These are phyloP conservation scores for Spathaspora gorwiae DNA, from an alignment of 805 yeast genomes.

Conservation along the genomic window DNA sequence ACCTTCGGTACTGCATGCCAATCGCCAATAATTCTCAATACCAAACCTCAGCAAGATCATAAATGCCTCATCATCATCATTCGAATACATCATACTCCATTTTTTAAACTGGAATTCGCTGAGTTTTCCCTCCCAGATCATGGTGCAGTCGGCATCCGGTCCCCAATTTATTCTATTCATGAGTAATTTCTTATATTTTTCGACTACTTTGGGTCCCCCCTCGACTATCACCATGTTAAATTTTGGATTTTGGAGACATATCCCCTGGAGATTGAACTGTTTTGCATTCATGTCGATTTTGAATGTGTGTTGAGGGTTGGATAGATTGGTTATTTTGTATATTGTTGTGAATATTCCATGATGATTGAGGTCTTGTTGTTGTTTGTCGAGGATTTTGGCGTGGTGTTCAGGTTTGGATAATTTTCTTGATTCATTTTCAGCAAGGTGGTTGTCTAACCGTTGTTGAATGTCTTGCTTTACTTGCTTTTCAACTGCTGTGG, in stretches of 20 bases:
- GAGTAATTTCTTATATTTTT: slow-evolving; percentile 60
- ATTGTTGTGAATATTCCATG: slow-evolving; percentile 57
- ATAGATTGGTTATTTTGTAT: slow-evolving; percentile 49
- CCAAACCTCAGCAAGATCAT: slow-evolving; percentile 47
- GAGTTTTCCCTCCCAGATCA: slow-evolving; percentile 73
- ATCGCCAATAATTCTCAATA: slow-evolving; percentile 58
- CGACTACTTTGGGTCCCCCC: slow-evolving; percentile 62
- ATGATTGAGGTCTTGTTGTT: slow-evolving; percentile 44
- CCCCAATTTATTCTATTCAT: slow-evolving; percentile 67
- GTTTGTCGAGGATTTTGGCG: slow-evolving; percentile 21
- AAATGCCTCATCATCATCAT: slow-evolving; percentile 47
- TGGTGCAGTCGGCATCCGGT: slow-evolving; percentile 41
- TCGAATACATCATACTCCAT: slow-evolving; percentile 64
- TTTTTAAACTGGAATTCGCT: slow-evolving; percentile 49
- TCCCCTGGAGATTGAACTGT: slow-evolving; percentile 65
- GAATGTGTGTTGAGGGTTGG: slow-evolving; percentile 63
- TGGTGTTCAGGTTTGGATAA: too few species aligned
- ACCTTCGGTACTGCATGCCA: slow-evolving; percentile 8
- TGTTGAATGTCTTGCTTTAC: slow-evolving; percentile 67
- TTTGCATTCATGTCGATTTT: slow-evolving; percentile 79
- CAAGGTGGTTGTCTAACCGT: slow-evolving; percentile 55
- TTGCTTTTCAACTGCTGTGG: slow-evolving; percentile 74
- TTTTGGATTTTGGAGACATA: slow-evolving; percentile 42
- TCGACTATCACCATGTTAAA: slow-evolving; percentile 65
- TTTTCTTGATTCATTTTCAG: slow-evolving; percentile 58